Percentiles rank a stretch among this genome's conserved stretches.
phyloP scores from a whole-genome alignment of 1,284 basidiomycete genomes.

The Stygiomarasmius scandens region DNA sequence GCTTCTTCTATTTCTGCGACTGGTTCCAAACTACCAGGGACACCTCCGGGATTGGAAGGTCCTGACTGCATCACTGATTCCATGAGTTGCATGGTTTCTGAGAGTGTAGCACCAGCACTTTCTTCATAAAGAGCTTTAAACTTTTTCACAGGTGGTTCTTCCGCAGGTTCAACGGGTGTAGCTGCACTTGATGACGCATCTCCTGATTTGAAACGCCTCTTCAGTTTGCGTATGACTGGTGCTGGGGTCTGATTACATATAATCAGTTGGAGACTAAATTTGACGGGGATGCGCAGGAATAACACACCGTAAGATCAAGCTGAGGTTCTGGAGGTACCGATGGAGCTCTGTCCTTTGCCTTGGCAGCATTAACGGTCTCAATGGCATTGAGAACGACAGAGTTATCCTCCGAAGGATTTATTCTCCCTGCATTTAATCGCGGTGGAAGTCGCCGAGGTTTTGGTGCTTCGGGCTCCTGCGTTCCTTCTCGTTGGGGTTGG shows the following conservation, averaged over 20 bases:
- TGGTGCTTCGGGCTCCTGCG: conserved; percentile 17
- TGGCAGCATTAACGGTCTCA: conserved; percentile 16
- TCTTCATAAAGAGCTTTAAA: conserved; percentile 73
- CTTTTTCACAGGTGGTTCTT: conserved; percentile 57
- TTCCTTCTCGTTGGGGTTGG: neutral
- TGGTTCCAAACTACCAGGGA: conserved; percentile 7
- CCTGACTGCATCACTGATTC: conserved; percentile 30
- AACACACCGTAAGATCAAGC: conserved; percentile 25
- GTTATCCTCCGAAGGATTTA: conserved; percentile 39
- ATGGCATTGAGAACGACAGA: conserved; percentile 28
- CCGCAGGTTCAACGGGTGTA: conserved; percentile 21
- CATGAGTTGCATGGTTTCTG: conserved; percentile 20
- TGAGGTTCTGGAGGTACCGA: conserved; percentile 3
- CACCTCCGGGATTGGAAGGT: neutral
- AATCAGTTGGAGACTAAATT: neutral
- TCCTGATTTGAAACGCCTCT: conserved; percentile 38
- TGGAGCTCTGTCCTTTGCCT: conserved; percentile 12
- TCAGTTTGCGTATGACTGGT: conserved; percentile 34
- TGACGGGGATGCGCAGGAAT: neutral
- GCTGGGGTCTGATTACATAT: conserved; percentile 15
- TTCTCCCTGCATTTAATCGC: conserved; percentile 15
- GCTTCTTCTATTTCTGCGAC: conserved; percentile 64
- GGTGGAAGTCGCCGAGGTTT: conserved; percentile 23
- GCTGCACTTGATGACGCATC: conserved; percentile 19
- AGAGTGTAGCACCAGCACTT: conserved; percentile 22